These are phyloP conservation scores for Panicum hallii DNA, from an alignment of 202 grass and related monocot genomes.

Conservation along the genomic window DNA sequence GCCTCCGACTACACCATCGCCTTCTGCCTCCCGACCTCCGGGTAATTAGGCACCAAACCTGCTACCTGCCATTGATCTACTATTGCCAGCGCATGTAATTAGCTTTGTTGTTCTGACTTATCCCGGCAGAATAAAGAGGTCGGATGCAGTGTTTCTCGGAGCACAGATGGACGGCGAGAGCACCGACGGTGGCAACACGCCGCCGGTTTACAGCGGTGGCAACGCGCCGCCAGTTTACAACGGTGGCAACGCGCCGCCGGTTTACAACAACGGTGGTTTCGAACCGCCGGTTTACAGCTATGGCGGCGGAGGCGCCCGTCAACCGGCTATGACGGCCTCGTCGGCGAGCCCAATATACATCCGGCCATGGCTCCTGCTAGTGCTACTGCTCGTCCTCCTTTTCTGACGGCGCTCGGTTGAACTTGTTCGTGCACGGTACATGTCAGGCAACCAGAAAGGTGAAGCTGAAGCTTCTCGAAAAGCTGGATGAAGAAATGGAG, in stretches of 20 bases:
- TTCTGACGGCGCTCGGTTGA: slow-evolving; percentile 16
- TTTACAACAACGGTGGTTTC: slow-evolving; percentile 18
- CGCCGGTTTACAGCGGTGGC: slow-evolving; percentile 15
- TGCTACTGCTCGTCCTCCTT: slow-evolving; percentile 10
- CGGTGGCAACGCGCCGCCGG: slow-evolving; percentile 6
- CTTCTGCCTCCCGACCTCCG: slow-evolving; percentile 71
- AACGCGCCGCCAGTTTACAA: slow-evolving; percentile 12
- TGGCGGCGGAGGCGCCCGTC: slow-evolving; percentile 10
- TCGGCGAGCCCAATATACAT: slow-evolving; percentile 15
- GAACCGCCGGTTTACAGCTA: slow-evolving; percentile 23
- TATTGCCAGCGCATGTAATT: background rate
- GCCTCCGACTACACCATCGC: slow-evolving; percentile 83
- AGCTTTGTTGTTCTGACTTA: background rate
- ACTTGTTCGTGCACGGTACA: background rate
- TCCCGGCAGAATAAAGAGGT: slow-evolving; percentile 61
- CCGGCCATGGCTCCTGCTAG: slow-evolving; percentile 27
- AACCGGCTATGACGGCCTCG: slow-evolving; percentile 32
- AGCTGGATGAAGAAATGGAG: background rate
- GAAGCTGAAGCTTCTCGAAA: background rate
- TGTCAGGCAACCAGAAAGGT: background rate
- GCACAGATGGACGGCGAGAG: slow-evolving; percentile 40
- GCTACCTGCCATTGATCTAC: background rate
- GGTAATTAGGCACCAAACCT: background rate
- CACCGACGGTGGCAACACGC: background rate
- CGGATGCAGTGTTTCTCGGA: slow-evolving; percentile 54